These are phyloP conservation scores for Phytophthora gonapodyides DNA, from an alignment of 352 stramenopile species.

Conservation along the genomic window DNA sequence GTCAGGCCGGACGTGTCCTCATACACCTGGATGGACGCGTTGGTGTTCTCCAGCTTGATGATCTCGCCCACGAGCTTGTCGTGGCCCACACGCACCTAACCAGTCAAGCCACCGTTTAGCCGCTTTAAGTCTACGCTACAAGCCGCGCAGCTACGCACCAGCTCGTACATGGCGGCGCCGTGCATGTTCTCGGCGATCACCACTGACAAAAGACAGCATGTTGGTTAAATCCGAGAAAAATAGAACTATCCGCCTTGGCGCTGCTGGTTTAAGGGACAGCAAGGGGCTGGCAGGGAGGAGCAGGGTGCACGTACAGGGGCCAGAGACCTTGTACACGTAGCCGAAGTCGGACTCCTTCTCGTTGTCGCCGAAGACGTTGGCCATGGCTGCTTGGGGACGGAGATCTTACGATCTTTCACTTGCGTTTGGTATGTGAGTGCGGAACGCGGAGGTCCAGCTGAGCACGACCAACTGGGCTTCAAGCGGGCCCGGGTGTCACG, in stretches of 20 bases:
- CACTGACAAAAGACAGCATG: slow-evolving; percentile 51
- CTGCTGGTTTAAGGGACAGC: not conserved
- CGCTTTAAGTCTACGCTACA: not conserved
- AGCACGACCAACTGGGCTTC: slow-evolving; percentile 32
- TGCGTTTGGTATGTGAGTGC: slow-evolving; percentile 32
- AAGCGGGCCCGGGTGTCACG: slow-evolving; percentile 10
- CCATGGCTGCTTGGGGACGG: slow-evolving; percentile 46
- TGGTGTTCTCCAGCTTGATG: slow-evolving; percentile 99
- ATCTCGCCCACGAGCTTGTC: slow-evolving; percentile 99
- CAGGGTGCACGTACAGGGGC: slow-evolving; percentile 86
- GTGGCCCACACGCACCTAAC: slow-evolving; percentile 98
- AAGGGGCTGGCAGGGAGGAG: not conserved
- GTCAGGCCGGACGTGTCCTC: slow-evolving; percentile 98
- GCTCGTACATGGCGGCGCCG: slow-evolving; percentile 98
- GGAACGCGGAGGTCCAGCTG: not conserved
- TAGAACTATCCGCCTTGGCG: not conserved
- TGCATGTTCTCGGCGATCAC: slow-evolving; percentile 99
- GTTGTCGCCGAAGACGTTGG: slow-evolving; percentile 85
- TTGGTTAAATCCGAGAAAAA: not conserved
- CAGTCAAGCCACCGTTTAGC: not conserved
- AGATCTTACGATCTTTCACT: slow-evolving; percentile 56
- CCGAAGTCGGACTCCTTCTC: slow-evolving; percentile 96
- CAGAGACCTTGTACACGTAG: slow-evolving; percentile 99
- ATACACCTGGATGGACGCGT: slow-evolving; percentile 99
- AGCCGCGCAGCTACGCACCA: slow-evolving; percentile 40